These are phyloP conservation scores for Beta lomatogona DNA, from an alignment of 179 eudicot genomes.

Conservation along the genomic window DNA sequence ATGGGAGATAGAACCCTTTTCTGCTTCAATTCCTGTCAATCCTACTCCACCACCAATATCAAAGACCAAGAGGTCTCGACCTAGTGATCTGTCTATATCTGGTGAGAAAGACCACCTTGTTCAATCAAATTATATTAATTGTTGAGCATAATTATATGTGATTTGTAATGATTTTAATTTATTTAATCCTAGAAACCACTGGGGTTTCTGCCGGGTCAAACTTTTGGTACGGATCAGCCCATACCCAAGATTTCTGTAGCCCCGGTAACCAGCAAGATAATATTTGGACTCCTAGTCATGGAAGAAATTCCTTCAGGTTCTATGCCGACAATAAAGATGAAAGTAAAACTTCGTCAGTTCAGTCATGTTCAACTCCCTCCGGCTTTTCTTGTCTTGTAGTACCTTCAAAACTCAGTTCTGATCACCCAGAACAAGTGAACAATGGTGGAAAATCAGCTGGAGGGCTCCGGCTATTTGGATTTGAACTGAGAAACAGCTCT, in stretches of 20 bases:
- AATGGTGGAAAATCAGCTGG: slow-evolving; percentile 41
- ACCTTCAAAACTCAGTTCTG: slow-evolving; percentile 32
- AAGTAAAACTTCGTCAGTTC: slow-evolving; percentile 29
- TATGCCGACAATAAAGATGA: slow-evolving; percentile 39
- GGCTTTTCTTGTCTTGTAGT: slow-evolving; percentile 23
- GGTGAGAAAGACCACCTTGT: slow-evolving; percentile 28
- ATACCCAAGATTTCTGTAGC: slow-evolving; percentile 37
- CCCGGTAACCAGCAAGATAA: slow-evolving; percentile 36
- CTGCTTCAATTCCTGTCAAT: slow-evolving; percentile 46
- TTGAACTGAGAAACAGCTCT: slow-evolving; percentile 54
- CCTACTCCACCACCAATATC: slow-evolving; percentile 37
- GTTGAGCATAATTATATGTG: background rate
- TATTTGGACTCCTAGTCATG: slow-evolving; percentile 39
- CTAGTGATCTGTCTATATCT: slow-evolving; percentile 48
- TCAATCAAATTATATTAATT: background rate
- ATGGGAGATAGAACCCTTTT: slow-evolving; percentile 90
- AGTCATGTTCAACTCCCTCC: slow-evolving; percentile 26
- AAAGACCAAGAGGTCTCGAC: slow-evolving; percentile 75
- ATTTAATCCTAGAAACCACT: slow-evolving; percentile 24
- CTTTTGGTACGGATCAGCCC: slow-evolving; percentile 52
- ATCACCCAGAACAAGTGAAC: slow-evolving; percentile 33
- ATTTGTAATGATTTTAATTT: background rate
- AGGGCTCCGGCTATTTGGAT: slow-evolving; percentile 73
- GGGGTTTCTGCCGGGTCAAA: slow-evolving; percentile 34
- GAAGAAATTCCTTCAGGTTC: slow-evolving; percentile 38